Base-by-base conservation (phyloP, 495 filamentous ascomycete species). In the Rhizodiscina lignyota region DNA sequence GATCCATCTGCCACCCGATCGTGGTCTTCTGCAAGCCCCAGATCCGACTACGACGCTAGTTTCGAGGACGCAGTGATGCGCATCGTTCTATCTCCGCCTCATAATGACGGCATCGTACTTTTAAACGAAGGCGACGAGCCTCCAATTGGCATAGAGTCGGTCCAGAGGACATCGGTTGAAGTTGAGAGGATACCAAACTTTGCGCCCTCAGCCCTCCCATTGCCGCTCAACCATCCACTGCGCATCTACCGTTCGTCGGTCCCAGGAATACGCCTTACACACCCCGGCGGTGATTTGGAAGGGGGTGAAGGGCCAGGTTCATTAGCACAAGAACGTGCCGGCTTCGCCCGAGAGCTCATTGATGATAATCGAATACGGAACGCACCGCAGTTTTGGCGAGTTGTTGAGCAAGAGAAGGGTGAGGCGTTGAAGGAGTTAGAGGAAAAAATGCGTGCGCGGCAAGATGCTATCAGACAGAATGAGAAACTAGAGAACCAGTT, bases 241-340 rank as follows among this genome's bases (percentile, higher is more conserved):
- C 49, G 57, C 27, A 51, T 40, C 13, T 50, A 52, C 39, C 41
- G 47, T 21, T 44, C 40, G 20, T 42, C 47, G 15, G 36, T 61
- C 28, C 41, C 57, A 2, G 52, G 49, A 13, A 27, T 61, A 11
- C 44, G 32, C 12, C 47, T 58, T 22, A 61, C 57, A 2, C 57
- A 61, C 28, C 45, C 45, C 11, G 36, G 40, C 16, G 57, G 57
- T 16, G 51, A 43, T 28, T 34, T 50, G 24, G 50, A 54, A 15
- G 57, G 57, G 34, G 57, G 57, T 3, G 53, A 53, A 10, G 46
- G 47, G 5, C 47, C 54, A 5, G 38, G 39, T 8, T 33, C 53
- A 2, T 35, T 48, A 2, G 28, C 45, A 12, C 40, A 48, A 6
- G 29, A 37, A 3, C 10, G 8, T 6, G 17, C 18, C 21, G 52